These are phyloP conservation scores for Ophiognomonia clavigignenti-juglandacearum DNA, from an alignment of 2,329 filamentous ascomycete genomes.

Conservation along the genomic window DNA sequence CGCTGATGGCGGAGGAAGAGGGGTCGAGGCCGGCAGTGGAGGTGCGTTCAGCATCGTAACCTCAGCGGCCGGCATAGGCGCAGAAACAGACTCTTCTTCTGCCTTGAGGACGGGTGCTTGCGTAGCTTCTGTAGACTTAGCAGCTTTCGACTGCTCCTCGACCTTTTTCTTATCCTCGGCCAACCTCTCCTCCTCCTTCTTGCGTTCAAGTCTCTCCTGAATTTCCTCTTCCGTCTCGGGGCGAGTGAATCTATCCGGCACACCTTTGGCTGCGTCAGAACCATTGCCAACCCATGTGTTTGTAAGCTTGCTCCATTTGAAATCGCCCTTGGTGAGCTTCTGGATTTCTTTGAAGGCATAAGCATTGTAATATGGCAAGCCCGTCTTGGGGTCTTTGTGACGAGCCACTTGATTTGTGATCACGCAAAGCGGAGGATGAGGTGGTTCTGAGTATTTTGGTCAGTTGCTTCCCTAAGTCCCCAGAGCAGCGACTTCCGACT, in stretches of 20 bases:
- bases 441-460: conserved; percentile 36
- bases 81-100: neutral
- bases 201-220: conserved; percentile 17
- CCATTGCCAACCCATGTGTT: conserved; percentile 77
- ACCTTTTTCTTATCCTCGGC: conserved; percentile 5
- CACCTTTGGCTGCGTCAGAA: conserved; percentile 63
- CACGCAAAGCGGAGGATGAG: conserved; percentile 59
- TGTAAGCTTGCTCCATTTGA: conserved; percentile 75
- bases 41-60: neutral
- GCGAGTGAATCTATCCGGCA: conserved; percentile 68
- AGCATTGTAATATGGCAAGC: conserved; percentile 73
- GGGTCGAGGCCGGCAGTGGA: neutral
- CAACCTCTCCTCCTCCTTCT: conserved; percentile 9
- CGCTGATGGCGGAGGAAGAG: neutral
- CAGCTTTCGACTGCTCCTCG: conserved; percentile 2
- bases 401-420: conserved; percentile 78
- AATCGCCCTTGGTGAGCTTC: conserved; percentile 65
- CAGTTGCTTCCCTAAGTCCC: neutral
- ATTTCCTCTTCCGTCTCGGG: conserved; percentile 14
- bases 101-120: neutral
- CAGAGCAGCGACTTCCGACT: conserved; percentile 20
- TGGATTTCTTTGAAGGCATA: conserved; percentile 80
- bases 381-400: conserved; percentile 81
- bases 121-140: neutral
- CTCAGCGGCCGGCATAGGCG: neutral